Conservation (phyloP, 2,329 filamentous ascomycete species). For the Aspergillus quadrilineatus region DNA sequence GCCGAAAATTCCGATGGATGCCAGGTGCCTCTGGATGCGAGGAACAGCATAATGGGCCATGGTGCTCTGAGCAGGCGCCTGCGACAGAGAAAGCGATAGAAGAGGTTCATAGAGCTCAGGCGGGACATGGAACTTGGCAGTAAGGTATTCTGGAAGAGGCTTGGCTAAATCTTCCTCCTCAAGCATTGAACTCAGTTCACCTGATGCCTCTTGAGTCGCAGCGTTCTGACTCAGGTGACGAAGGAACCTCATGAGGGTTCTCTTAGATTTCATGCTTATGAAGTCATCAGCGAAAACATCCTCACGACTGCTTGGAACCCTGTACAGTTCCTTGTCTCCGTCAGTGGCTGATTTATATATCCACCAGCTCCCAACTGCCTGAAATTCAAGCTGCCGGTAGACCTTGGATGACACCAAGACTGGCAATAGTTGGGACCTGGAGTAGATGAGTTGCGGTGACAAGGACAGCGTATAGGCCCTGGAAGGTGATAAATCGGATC, state of each 20-base stretch:
- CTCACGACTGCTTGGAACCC: conserved; percentile 85
- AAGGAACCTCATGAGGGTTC: conserved; percentile 87
- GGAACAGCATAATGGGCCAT: conserved; percentile 68
- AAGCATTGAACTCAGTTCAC: conserved; percentile 44
- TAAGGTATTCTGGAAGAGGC: conserved; percentile 49
- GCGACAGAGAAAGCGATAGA: conserved; percentile 70
- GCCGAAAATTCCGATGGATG: conserved; percentile 84
- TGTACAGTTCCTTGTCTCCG: conserved; percentile 50
- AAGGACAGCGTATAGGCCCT: conserved; percentile 80
- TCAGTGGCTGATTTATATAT: conserved; percentile 52
- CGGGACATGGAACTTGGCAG: conserved; percentile 65
- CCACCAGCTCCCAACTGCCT: conserved; percentile 91
- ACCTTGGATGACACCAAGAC: conserved; percentile 85
- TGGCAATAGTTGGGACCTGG: conserved; percentile 72
- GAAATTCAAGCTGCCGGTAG: conserved; percentile 87
- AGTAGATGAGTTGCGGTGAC: conserved; percentile 82
- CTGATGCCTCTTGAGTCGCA: conserved; percentile 49
- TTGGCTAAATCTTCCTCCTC: conserved; percentile 55
- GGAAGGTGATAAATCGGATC: conserved; percentile 47
- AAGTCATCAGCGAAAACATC: conserved; percentile 79
- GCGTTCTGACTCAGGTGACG: conserved; percentile 68
- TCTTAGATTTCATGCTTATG: conserved; percentile 78
- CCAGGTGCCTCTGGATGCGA: conserved; percentile 74
- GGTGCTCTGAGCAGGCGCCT: conserved; percentile 55
- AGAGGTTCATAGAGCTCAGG: conserved; percentile 64